These are phyloP conservation scores for Phytophthora chlamydospora DNA, from an alignment of 352 stramenopile species.

Conservation along the genomic window DNA sequence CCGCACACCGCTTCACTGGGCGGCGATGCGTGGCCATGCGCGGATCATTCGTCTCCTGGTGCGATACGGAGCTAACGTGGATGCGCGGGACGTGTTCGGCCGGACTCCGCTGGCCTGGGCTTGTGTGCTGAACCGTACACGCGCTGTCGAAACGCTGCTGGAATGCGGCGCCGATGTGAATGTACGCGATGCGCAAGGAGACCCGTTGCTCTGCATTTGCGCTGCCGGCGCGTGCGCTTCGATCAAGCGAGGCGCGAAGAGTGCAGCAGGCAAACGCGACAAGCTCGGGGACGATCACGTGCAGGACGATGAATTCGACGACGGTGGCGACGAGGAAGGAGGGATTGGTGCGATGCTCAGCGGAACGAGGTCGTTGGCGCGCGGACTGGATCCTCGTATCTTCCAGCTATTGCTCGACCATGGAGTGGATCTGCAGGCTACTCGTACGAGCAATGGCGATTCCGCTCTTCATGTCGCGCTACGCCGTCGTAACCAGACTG, in stretches of 20 bases:
- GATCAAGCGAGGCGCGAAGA: constrained; percentile 31
- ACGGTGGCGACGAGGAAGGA: constrained; percentile 31
- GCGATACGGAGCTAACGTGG: constrained; percentile 56
- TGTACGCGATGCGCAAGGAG: constrained; percentile 61
- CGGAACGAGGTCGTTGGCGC: constrained; percentile 31
- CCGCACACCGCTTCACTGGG: constrained; percentile 81
- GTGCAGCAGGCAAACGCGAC: constrained; percentile 23
- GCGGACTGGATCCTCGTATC: constrained; percentile 56
- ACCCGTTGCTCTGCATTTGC: constrained; percentile 72
- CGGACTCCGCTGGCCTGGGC: constrained; percentile 76
- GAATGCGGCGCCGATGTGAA: constrained; percentile 63
- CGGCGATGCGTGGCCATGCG: constrained; percentile 74
- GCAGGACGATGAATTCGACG: constrained; percentile 31
- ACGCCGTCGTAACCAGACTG: constrained; percentile 69
- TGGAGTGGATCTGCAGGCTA: constrained; percentile 62
- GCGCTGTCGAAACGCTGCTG: constrained; percentile 62
- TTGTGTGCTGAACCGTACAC: constrained; percentile 71
- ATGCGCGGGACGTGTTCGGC: constrained; percentile 72
- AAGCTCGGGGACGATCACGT: constrained; percentile 31
- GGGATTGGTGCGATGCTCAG: constrained; percentile 27
- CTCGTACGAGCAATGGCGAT: constrained; percentile 66
- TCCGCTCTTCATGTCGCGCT: constrained; percentile 79
- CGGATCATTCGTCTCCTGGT: constrained; percentile 68
- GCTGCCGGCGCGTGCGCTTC: constrained; percentile 51
- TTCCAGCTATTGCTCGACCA: constrained; percentile 58